Percentiles rank a stretch among this genome's conserved stretches.
Conservation (phyloP, 441 rosid genomes). For the Viola pubescens region DNA sequence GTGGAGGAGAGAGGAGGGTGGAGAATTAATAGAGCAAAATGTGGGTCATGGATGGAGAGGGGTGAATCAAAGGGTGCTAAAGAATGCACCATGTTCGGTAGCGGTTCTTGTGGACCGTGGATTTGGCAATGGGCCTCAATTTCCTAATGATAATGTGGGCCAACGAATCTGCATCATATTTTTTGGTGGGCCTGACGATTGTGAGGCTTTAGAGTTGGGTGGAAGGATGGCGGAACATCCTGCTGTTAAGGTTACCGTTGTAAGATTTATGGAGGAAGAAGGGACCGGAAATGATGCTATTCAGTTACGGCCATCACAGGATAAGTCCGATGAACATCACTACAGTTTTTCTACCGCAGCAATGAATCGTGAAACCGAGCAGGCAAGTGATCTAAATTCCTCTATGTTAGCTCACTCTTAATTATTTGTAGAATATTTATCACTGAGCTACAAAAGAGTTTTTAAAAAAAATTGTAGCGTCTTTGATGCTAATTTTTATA, state of each 20-base stretch:
- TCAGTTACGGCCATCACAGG: neutral
- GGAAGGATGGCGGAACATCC: slow-evolving; percentile 27
- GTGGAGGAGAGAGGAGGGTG: slow-evolving; percentile 17
- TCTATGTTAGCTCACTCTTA: neutral
- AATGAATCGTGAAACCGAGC: slow-evolving; percentile 7
- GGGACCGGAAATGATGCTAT: neutral
- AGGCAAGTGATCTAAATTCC: slow-evolving; percentile 5
- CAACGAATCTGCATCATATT: slow-evolving; percentile 26
- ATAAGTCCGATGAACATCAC: neutral
- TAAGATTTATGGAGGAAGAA: slow-evolving; percentile 17
- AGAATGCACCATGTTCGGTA: slow-evolving; percentile 33
- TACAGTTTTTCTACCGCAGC: slow-evolving; percentile 10
- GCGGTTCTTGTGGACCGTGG: slow-evolving; percentile 38
- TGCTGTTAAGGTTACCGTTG: slow-evolving; percentile 11
- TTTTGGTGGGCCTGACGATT: slow-evolving; percentile 34
- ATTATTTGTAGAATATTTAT: neutral
- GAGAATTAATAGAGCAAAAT: slow-evolving; percentile 13
- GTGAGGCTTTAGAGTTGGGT: slow-evolving; percentile 30
- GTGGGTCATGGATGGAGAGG: slow-evolving; percentile 26
- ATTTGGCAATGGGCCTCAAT: neutral
- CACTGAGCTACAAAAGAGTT: neutral
- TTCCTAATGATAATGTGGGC: neutral
- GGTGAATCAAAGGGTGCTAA: slow-evolving; percentile 33
- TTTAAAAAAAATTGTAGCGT: too few relatives aligned
- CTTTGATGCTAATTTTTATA: too few relatives aligned